phyloP scores from a whole-genome alignment of 352 stramenopile genomes.

The Globisporangium polare region DNA sequence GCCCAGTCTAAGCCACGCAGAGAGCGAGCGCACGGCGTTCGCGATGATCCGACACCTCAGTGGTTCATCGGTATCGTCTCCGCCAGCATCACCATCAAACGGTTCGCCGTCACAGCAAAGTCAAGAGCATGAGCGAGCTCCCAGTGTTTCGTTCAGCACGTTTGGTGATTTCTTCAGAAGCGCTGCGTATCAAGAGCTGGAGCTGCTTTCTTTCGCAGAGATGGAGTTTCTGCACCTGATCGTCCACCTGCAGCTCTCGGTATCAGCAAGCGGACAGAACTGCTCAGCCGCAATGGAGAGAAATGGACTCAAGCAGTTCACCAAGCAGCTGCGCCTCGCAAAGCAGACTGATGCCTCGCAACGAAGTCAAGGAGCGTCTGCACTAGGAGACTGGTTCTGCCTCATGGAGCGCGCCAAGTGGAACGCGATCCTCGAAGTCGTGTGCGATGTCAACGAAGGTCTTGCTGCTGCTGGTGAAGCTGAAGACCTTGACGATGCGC shows the following conservation, averaged over 20 bases:
- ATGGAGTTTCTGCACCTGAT: constrained; percentile 24
- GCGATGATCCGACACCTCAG: not conserved
- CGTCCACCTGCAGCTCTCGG: constrained; percentile 17
- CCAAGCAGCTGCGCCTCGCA: constrained; percentile 12
- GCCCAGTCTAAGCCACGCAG: constrained; percentile 3
- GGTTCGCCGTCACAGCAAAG: not conserved
- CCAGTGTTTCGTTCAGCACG: constrained; percentile 17
- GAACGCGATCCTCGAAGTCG: constrained; percentile 7
- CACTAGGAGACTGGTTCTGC: constrained; percentile 1
- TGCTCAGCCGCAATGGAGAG: not conserved
- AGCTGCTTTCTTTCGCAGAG: constrained; percentile 11
- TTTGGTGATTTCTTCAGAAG: constrained; percentile 22
- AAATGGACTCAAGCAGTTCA: constrained; percentile 9
- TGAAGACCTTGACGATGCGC: not conserved
- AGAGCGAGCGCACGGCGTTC: constrained; percentile 18
- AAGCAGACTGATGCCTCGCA: not conserved
- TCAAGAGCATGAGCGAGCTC: not conserved
- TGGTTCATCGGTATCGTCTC: constrained; percentile 7
- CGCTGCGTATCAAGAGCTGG: not conserved
- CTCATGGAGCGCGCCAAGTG: constrained; percentile 11
- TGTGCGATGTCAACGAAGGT: not conserved
- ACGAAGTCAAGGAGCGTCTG: not conserved
- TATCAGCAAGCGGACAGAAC: not conserved
- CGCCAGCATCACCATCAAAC: constrained; percentile 11
- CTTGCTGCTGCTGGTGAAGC: not conserved